Base-by-base conservation (phyloP, 1,284 basidiomycete genomes). In the Termitomyces sp. region DNA sequence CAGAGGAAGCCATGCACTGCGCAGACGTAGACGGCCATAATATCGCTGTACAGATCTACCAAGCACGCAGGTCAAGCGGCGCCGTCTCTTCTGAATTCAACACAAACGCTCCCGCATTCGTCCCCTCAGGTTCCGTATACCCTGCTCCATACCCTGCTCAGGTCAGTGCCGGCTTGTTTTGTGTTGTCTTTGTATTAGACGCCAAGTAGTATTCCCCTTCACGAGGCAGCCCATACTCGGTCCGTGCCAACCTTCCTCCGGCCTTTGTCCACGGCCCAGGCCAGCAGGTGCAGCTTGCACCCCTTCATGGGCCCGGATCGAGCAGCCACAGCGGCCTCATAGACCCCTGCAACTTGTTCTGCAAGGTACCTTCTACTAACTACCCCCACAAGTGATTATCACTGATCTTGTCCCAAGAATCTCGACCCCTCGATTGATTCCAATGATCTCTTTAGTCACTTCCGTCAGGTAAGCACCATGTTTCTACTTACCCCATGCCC, bases 321-420 rank as follows among this genome's bases (percentile, higher is more conserved):
- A 80, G 61, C 49, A 91, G 88, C 62, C 83, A 88, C 60, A 91
- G 89, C 55, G 92, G 91, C 26, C 75, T 93, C 21, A 91, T 95
- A 57, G 92, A 95, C 69, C 91, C 91, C 1, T 93, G 91, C 76
- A 94, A 94, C 67, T 70, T 95, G 44, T 94, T 94, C 70, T 90
- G 88, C 76, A 91, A 91, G 76, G 88, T 88, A 46, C 49, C 44
- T 16, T 10, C 38, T 48, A 8, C 10, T n/a, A n/a, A n/a, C n/a
- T n/a, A 13, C 45, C 14, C 30, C 5, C 13, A 5, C 19, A 14
- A 52, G 3, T 1, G 7, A 54, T 31, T 10, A 5, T 41, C 31
- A 10, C 46, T 51, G 24, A 53, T 45, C 37, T 21, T 31, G 7
- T 10, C 1, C 16, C 18, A 61, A 95, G 90, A 92, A 93, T 64